Base-by-base conservation (phyloP, 1,284 basidiomycete species). In the Naganishia sp. region DNA sequence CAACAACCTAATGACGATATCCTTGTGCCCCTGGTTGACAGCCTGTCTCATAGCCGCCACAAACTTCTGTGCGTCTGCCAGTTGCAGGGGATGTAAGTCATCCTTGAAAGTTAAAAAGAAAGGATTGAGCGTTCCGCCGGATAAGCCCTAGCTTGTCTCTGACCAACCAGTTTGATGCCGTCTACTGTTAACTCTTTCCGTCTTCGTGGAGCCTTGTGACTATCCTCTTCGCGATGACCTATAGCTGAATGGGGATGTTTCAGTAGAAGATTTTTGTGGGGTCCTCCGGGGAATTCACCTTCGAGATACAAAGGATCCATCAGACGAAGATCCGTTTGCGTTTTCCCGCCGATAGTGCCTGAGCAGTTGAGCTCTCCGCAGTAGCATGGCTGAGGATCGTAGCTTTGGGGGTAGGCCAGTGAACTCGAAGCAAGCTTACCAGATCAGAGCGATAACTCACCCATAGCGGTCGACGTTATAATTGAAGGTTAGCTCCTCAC, bases 381-480 rank as follows among this genome's bases (percentile, higher is more conserved):
- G 77, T 90, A 94, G 78, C 96, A 99, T 49, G 84, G 85, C 77
- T 99, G 96, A 63, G 96, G 90, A 70, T 96, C 92, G 78, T 99
- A 93, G 1, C 93, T 94, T 68, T 18, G 43, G 3, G 32, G 21
- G 28, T 23, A 42, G 31, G 6, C 23, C 18, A 21, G 31, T 46
- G 7, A 7, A 11, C 42, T 45, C 13, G 13, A 15, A 18, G 42
- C 47, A 39, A 39, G 10, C 41, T 9, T 18, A 50, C n/a, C 21
- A 1, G 15, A 21, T 18, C 10, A 11, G 21, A 28, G 46, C n/a
- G 13, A 5, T 32, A 43, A 83, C 88, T 67, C 70, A 94, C 92
- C 95, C 95, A 77, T 99, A 99, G 67, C 96, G 90, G 79, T 99
- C 96, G 52, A 99, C 96, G 75, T 99, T 99, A 79, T 99, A 99